Evolutionary conservation across 2,329 filamentous ascomycete species (phyloP), one percentile per base, ranked within the genome.

Genomic region (Epichloe baconii): DNA sequence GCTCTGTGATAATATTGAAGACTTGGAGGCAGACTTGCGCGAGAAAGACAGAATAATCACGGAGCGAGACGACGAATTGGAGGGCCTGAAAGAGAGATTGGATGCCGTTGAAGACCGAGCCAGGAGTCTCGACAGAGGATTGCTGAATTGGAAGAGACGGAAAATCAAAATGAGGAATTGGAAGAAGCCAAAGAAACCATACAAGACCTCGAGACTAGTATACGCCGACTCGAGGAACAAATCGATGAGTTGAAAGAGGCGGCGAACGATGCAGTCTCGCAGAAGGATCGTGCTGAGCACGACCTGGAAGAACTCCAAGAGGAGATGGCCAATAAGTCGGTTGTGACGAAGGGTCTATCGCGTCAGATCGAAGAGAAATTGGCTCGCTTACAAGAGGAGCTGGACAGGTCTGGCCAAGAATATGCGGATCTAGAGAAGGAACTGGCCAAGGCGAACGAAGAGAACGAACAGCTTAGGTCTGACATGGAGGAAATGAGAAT

Each of bases 271-370:
- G 78, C 80, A 0, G 54, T 74, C 7, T 62, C 68, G 1, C 73
- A 81, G 51, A 79, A 78, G 57, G 71, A 78, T 21, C 73, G 75
- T 34, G 80, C 80, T 2, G 77, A 82, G 58, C 68, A 67, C 6
- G 75, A 84, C 53, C 68, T 84, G 15, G 75, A 82, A 58, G 80
- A 84, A 59, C 72, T 89, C 23, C 84, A 86, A 55, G 83, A 87
- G 50, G 86, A 89, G 59, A 80, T 89, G 76, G 77, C 84, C 21
- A 83, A 90, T 66, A 89, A 88, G 59, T 90, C 86, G 0, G 76
- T 88, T 38, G 80, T 80, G 49, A 86, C 84, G 12, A 88, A 86
- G 62, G 85, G 83, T 2, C 72, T 88, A 8, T 86, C 80, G 49
- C 78, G 85, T 35, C 85, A 90, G 65, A 75, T 88, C 17, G 85